Evolutionary conservation across 2,329 filamentous ascomycete genomes (phyloP), one percentile per base, ranked within the genome.

Genomic region (Aspergillus hiratsukae): DNA sequence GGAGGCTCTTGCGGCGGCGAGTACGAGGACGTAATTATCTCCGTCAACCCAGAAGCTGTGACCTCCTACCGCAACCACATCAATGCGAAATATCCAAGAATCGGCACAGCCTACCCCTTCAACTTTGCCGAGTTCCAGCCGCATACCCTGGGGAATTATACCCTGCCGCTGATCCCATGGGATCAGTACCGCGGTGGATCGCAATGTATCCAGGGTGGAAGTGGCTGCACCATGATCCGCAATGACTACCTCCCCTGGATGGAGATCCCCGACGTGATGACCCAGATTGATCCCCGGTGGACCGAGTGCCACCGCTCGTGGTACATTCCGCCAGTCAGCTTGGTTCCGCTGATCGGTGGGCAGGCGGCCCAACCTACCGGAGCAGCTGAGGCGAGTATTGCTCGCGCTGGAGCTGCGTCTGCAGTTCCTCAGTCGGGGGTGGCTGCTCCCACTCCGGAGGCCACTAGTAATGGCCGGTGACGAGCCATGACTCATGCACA

Each of bases 31-130:
- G 56, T 49, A 1, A 49, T 66, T 17, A 54, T 66, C 37, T 57
- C 63, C 9, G 51, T 64, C 27, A 23, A 62, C 28, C 64, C 64
- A 0, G 41, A 43, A 17, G 55, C 52, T 6, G n/a, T 63, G 0
- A 56, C 60, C 4, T 66, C 64, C 23, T 41, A 57, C 14, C 63
- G 64, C 21, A 8, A 29, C 49, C 64, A 66, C 48, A 35, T 54
- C 19, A 66, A 66, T 54, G 60, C 60, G 3, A 64, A 58, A 37
- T 66, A 65, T 25, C 62, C 63, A 0, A 46, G 21, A 3, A 62
- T 61, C n/a, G 64, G 63, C n/a, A 63, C 60, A 3, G 56, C 56
- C 2, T 65, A 63, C 41, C 62, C 64, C 2, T 65, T 66, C 45
- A 57, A 64, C 29, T 64, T 60, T 23, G 62, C 59, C 25, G 64